These are phyloP conservation scores for Aureobasidium uvarum DNA, from an alignment of 2,329 filamentous ascomycete species.

Conservation along the genomic window DNA sequence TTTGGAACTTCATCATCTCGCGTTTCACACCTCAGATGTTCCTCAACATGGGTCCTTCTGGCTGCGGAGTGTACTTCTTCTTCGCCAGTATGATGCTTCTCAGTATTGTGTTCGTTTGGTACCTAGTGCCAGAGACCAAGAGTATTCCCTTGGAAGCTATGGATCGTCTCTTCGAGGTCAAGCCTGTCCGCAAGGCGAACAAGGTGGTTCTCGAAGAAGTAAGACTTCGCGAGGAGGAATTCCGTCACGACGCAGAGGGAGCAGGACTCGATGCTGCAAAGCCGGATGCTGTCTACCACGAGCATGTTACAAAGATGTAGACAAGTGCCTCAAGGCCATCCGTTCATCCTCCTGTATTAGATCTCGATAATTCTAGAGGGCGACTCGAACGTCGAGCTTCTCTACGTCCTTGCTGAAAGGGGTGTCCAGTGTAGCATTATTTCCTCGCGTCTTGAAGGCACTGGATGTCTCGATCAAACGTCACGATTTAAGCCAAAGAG, in stretches of 20 bases:
- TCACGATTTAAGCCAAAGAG: no score
- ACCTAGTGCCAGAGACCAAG: slow-evolving; percentile 47
- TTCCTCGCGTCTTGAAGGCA: no score
- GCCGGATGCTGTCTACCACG: slow-evolving; percentile 38
- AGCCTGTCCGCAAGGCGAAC: slow-evolving; percentile 45
- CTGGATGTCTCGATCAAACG: no score
- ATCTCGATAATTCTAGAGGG: no score
- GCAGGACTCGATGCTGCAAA: slow-evolving; percentile 40
- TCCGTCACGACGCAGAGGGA: slow-evolving; percentile 43
- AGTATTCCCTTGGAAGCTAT: slow-evolving; percentile 48
- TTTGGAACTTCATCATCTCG: slow-evolving; percentile 67
- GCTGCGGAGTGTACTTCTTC: slow-evolving; percentile 46
- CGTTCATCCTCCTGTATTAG: no score
- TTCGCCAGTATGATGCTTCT: slow-evolving; percentile 51
- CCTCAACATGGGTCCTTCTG: slow-evolving; percentile 41
- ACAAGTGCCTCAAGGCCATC: no score
- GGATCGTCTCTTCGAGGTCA: slow-evolving; percentile 49
- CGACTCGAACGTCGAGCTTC: no score
- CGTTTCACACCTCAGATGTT: slow-evolving; percentile 67
- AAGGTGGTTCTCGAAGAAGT: slow-evolving; percentile 41
- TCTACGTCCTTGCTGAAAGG: no score
- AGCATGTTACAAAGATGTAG: slow-evolving; percentile 26
- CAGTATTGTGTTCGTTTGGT: slow-evolving; percentile 48
- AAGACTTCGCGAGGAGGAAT: slow-evolving; percentile 41
- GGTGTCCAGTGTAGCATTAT: no score